A percentile compares a stretch with the other conserved stretches of the same genome.
These are phyloP conservation scores for Flaveria bidentis DNA, from an alignment of 129 eudicot species.

Conservation along the genomic window DNA sequence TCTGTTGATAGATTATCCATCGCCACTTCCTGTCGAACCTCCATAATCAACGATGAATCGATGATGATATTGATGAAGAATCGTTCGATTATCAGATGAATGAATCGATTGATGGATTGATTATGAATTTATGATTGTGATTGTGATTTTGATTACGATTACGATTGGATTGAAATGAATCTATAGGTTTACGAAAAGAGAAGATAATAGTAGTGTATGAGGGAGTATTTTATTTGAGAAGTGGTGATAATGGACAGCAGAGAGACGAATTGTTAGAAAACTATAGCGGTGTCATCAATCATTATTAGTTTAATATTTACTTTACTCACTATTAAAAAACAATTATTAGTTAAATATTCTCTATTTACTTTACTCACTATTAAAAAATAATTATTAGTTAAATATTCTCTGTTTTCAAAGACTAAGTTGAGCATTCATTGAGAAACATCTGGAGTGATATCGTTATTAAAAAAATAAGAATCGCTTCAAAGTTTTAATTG, in stretches of 20 bases:
- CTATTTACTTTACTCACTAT: no score
- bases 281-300: background rate
- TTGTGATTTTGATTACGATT: conserved; percentile 20
- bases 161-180: conserved; percentile 20
- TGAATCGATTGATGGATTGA: conserved; percentile 22
- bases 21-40: conserved; percentile 46
- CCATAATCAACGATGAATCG: conserved; percentile 33
- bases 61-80: background rate
- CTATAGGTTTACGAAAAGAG: conserved; percentile 12
- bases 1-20: conserved; percentile 43
- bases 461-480: no score
- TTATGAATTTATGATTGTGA: conserved; percentile 4
- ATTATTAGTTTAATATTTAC: background rate
- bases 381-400: no score
- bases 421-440: no score
- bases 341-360: no score
- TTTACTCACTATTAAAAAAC: no score
- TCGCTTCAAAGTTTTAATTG: no score
- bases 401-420: no score
- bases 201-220: background rate
- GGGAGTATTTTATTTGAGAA: conserved; percentile 12
- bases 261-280: background rate
- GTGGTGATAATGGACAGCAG: background rate
- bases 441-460: no score
- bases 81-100: background rate